Conservation (phyloP, 202 grass and related monocot genomes). For the Miscanthus sacchariflorus region DNA sequence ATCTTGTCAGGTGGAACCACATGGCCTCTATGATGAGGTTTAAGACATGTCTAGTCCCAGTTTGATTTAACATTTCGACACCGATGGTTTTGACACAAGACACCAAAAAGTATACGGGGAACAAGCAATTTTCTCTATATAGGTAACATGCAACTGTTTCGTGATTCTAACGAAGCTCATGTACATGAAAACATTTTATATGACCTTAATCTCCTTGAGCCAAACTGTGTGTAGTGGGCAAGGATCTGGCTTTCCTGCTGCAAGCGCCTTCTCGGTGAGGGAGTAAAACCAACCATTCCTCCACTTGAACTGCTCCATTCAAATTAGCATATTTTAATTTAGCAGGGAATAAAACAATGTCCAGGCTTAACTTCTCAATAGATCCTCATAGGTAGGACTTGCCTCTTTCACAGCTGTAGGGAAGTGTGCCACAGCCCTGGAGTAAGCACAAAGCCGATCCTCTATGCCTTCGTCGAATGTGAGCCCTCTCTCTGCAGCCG, state of each 20-base stretch:
- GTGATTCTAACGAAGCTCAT: neutral
- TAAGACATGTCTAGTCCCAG: neutral
- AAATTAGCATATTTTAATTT: slow-evolving; percentile 33
- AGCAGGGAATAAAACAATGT: neutral
- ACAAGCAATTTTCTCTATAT: slow-evolving; percentile 29
- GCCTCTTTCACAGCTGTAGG: slow-evolving; percentile 97
- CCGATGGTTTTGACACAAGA: neutral
- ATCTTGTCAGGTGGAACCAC: neutral
- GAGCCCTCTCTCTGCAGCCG: slow-evolving; percentile 65
- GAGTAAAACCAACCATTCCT: slow-evolving; percentile 96
- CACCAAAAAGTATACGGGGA: neutral
- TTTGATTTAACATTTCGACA: neutral
- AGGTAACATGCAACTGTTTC: slow-evolving; percentile 13
- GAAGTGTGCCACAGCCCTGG: slow-evolving; percentile 86
- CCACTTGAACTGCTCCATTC: slow-evolving; percentile 75
- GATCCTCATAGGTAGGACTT: slow-evolving; percentile 28
- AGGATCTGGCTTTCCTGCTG: slow-evolving; percentile 70
- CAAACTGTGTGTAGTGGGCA: slow-evolving; percentile 92
- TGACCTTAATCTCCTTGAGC: slow-evolving; percentile 98
- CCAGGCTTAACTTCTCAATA: neutral
- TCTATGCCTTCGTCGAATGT: slow-evolving; percentile 75
- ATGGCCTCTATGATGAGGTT: neutral
- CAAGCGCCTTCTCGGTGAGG: slow-evolving; percentile 73
- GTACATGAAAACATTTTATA: slow-evolving; percentile 50
- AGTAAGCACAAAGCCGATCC: slow-evolving; percentile 84